Evolutionary conservation across 352 stramenopile species (phyloP), one percentile per base, ranked within the genome.

Genomic region (Halophytophthora batemanensis): DNA sequence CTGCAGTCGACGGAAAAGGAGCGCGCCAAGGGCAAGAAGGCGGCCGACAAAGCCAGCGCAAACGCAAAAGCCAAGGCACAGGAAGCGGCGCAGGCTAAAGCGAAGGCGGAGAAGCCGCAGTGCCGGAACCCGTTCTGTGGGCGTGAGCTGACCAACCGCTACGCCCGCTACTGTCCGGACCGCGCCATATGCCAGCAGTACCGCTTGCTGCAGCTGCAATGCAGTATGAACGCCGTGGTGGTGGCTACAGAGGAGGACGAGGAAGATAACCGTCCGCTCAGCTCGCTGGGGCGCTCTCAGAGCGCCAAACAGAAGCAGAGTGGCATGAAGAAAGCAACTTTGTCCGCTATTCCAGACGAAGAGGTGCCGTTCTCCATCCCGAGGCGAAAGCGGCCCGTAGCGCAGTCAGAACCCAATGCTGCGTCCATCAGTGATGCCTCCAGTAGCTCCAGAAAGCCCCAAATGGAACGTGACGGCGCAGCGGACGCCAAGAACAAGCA

Each of bases 51-150:
- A 4, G 25, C 25, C 25, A 17, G n/a, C 6, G 46, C 40, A 37
- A 31, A 31, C 4, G 25, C 25, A 8, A 4, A 31, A 4, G 25
- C 25, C 25, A 17, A 38, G 33, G 46, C 40, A 37, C n/a, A 55
- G 14, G 59, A 42, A 31, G 39, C 10, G 7, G 37, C 15, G 29
- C 37, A 38, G 19, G 43, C 35, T 45, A 25, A 17, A 21, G 33
- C 25, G n/a, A 25, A 34, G 36, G 13, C 21, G 3, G n/a, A 51
- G 17, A 33, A 56, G 12, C n/a, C 55, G 10, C 39, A 56, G 12
- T 82, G 71, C 49, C 33, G 50, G 21, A 89, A 86, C 37, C 78
- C 71, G 19, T 87, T 87, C 56, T 89, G 78, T 37, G 47, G 58
- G n/a, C 35, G 61, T 17, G 12, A 19, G 36, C 49, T 89, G 44